Evolutionary conservation across 1,139 yeast species (phyloP), one percentile per base, ranked within the genome.

Genomic region (Debaryomycetaceae sp.): DNA sequence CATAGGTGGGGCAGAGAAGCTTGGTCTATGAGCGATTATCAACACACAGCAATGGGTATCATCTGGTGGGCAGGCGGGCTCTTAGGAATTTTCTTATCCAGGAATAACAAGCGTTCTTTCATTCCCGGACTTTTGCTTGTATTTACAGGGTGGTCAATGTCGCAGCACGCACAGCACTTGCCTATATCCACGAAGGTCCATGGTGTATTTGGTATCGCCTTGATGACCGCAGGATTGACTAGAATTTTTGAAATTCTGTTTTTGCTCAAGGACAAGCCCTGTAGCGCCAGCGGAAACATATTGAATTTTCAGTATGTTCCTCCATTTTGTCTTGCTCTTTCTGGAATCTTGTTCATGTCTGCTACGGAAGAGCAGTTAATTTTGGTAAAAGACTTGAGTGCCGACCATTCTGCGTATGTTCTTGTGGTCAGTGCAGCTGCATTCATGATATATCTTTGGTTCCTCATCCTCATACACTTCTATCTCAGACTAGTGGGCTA

Each of bases 11-110:
- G 96, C 34, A 62, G 63, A 40, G 93, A 88, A 59, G 79, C 73
- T 7, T 91, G 98, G 98, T 75, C 78, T 41, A 95, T 87, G 73
- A 95, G 96, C 5, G 95, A 87, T 61, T 88, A 84, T 61, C 97
- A 90, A 66, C 97, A 90, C 63, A 89, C 98, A 0, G 80, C 95
- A 24, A 89, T 91, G 96, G 98, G 98, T 2, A 86, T 91, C 46
- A 76, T 91, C 36, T 91, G 97, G 96, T 90, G 97, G 95, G 81
- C 89, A 45, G 95, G 96, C 41, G 98, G 97, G 2, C 69, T 89
- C 52, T 66, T 89, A 22, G 98, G 98, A 0, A 73, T 91, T 54
- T 86, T 78, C 64, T 67, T 90, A 42, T 78, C 96, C 1, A 49
- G 67, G 38, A 76, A 77, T 43, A 81, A 85, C 60, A 69, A 68